A percentile compares a stretch with the other conserved stretches of the same genome.
These are phyloP conservation scores for Huiozyma naganishii DNA, from an alignment of 805 yeast genomes.

Conservation along the genomic window DNA sequence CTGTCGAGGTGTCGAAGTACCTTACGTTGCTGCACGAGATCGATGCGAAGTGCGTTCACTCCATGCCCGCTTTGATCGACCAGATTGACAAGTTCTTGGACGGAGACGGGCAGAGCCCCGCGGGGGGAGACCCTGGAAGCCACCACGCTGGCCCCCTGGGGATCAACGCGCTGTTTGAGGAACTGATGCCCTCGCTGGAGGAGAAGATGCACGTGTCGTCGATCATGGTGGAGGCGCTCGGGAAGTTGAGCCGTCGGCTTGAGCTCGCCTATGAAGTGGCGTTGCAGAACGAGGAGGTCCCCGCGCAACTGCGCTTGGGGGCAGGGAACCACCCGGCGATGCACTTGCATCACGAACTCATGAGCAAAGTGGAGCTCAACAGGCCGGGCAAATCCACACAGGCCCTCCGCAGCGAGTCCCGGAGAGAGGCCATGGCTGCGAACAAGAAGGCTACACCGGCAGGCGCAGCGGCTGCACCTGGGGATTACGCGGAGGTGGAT, in stretches of 20 bases:
- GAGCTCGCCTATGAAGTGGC: conserved; percentile 74
- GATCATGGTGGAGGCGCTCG: conserved; percentile 70
- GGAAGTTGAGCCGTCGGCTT: conserved; percentile 57
- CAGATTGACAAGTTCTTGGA: conserved; percentile 19
- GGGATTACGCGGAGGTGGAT: neutral
- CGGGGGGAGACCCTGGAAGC: conserved; percentile 9
- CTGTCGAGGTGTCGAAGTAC: conserved; percentile 70
- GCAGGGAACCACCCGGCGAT: conserved; percentile 87
- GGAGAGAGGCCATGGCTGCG: conserved; percentile 91
- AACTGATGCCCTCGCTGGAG: conserved; percentile 82
- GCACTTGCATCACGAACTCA: conserved; percentile 30
- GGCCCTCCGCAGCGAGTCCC: conserved; percentile 66
- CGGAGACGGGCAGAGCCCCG: neutral
- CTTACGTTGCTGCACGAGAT: conserved; percentile 84
- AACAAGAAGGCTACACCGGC: conserved; percentile 22
- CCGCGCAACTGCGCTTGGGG: conserved; percentile 67
- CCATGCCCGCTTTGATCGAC: conserved; percentile 54
- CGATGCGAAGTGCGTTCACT: conserved; percentile 81
- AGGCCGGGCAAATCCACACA: conserved; percentile 43
- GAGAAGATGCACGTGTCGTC: conserved; percentile 97
- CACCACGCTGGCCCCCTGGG: conserved; percentile 17
- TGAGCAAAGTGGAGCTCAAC: conserved; percentile 24
- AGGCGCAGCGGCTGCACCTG: neutral
- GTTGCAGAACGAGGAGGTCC: conserved; percentile 61
- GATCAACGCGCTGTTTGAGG: conserved; percentile 39